Evolutionary conservation across 108 stramenopile species (phyloP), one percentile per base, ranked within the genome.

Genomic region (Nitzschia inconspicua): DNA sequence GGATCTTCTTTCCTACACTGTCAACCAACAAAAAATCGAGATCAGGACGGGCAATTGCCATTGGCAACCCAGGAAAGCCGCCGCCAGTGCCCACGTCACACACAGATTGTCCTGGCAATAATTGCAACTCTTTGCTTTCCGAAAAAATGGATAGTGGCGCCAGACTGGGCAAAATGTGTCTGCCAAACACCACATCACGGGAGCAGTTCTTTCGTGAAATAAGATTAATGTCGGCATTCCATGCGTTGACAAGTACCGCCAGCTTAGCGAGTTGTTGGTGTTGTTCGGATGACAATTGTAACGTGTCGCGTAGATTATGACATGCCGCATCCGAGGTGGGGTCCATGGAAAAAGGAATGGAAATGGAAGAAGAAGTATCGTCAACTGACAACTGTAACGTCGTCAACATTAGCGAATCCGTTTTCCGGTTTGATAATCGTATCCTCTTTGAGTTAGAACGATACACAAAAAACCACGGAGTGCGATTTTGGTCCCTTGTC

Each of bases 31-130:
- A 65, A 68, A 95, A 95, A 18, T 80, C 51, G 24, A 61, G 18
- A 9, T 82, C 39, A 14, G 95, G 91, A 44, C 72, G 65, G 27
- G 76, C 62, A 61, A 95, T 82, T 30, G 95, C 91, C 36, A 95
- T 54, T 3, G 95, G 95, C 6, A 95, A 58, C 14, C 95, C 95
- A 13, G 95, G 95, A 72, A 95, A 93, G 10, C 95, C 95, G n/a
- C 92, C 89, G 7, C 79, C 79, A 14, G 89, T 90, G 9, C 89
- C 89, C 1, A 90, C 85, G 58, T 90, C 89, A 16, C 81, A 72
- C 5, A 91, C 73, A 32, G 54, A 66, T 26, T 28, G 49, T 19
- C 23, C 31, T 7, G 22, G 23, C 8, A 35, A 36, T 11, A 65
- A 46, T 27, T 25, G 20, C 37, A 34, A 37, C 22, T 41, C 51